A percentile compares a stretch with the other conserved stretches of the same genome.
These are phyloP conservation scores for Hypoxylon intermedium DNA, from an alignment of 495 filamentous ascomycete species.

Conservation along the genomic window DNA sequence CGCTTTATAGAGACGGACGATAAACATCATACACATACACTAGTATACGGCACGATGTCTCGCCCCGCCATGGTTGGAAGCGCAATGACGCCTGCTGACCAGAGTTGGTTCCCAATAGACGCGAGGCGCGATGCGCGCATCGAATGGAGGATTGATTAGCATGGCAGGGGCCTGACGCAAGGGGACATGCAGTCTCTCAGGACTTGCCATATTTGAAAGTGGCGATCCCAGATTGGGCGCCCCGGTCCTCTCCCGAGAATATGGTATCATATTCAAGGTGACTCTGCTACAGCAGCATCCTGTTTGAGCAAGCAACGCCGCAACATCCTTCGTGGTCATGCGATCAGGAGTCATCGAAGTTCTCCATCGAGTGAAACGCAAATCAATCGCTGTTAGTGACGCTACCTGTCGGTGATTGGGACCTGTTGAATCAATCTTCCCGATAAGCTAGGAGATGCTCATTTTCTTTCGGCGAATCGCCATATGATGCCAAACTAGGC, in stretches of 20 bases:
- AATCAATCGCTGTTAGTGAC: conserved; percentile 11
- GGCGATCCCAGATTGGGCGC: conserved; percentile 14
- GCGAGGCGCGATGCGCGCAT: conserved; percentile 13
- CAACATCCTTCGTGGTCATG: not conserved
- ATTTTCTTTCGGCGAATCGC: conserved; percentile 13
- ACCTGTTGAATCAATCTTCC: conserved; percentile 16
- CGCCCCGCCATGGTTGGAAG: too few species aligned
- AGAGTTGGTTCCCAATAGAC: conserved; percentile 8
- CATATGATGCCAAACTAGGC: conserved; percentile 16
- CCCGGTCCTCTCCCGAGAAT: conserved; percentile 21
- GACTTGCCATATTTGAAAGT: conserved; percentile 28
- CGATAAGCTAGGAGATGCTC: conserved; percentile 23
- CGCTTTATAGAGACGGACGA: too few species aligned
- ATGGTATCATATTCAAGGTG: conserved; percentile 27
- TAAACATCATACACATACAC: conserved; percentile 5
- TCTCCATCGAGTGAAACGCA: conserved; percentile 10
- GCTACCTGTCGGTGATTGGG: conserved; percentile 7
- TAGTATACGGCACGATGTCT: too few species aligned
- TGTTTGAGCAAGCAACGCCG: conserved; percentile 29
- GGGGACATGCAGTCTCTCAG: conserved; percentile 11
- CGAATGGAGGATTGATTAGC: conserved; percentile 19
- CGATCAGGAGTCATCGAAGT: conserved; percentile 9
- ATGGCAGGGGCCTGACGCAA: conserved; percentile 22
- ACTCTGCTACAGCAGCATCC: conserved; percentile 22
- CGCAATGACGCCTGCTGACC: too few species aligned